phyloP scores from a whole-genome alignment of 768 basidiomycete genomes.

The Dioszegia hungarica region DNA sequence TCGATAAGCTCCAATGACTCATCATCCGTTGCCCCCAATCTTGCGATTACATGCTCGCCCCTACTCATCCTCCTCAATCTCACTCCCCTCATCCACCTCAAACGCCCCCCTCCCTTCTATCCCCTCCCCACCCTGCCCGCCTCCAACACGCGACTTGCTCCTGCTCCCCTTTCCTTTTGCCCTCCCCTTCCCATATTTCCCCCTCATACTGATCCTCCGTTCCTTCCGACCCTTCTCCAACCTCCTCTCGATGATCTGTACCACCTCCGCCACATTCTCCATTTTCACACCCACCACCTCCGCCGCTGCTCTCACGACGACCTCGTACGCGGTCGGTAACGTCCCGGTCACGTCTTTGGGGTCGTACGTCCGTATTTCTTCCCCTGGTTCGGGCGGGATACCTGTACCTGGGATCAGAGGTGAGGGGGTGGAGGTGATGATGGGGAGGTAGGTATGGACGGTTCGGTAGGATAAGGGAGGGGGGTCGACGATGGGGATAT shows the following conservation, averaged over 20 bases:
- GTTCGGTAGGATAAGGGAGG: constrained; percentile 13
- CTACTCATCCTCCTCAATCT: constrained; percentile 1
- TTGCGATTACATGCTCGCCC: neutral
- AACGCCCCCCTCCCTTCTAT: neutral
- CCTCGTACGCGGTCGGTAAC: constrained; percentile 55
- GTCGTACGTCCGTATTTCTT: constrained; percentile 62
- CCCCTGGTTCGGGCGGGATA: constrained; percentile 55
- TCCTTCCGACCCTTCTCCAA: constrained; percentile 44
- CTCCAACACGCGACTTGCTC: constrained; percentile 7
- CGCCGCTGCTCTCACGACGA: constrained; percentile 57
- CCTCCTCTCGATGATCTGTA: constrained; percentile 66
- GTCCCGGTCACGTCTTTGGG: constrained; percentile 64
- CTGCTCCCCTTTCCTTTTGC: constrained; percentile 8
- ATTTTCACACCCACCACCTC: constrained; percentile 57
- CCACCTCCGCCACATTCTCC: constrained; percentile 56
- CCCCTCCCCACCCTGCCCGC: neutral
- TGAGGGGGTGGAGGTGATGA: neutral
- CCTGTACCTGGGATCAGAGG: neutral
- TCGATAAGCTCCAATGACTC: no score
- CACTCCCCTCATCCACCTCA: neutral
- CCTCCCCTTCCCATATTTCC: constrained; percentile 5
- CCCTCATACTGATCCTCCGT: constrained; percentile 9
- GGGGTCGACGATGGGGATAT: constrained; percentile 20
- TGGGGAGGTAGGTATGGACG: constrained; percentile 11
- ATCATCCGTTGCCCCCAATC: no score